Percentiles rank a stretch among this genome's conserved stretches.
Conservation (phyloP, 345 rosid species). For the Ceriops zippeliana region DNA sequence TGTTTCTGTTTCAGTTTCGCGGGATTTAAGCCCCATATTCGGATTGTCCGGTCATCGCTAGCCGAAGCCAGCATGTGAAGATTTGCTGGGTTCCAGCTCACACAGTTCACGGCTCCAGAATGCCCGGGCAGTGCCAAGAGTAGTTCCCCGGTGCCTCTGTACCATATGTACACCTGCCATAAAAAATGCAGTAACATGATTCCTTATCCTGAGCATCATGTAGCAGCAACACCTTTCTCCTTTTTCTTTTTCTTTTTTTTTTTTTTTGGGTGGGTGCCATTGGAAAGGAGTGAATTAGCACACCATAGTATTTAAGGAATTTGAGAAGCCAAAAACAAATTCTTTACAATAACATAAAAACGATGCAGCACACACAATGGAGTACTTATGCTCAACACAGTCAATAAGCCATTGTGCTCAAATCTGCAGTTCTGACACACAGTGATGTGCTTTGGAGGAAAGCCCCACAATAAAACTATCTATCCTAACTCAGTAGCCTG, state of each 20-base stretch:
- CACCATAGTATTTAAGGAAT: not conserved
- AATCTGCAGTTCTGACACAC: no score
- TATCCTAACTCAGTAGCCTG: no score
- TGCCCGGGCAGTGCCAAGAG: slow-evolving; percentile 55
- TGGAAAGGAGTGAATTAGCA: not conserved
- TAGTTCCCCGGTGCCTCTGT: slow-evolving; percentile 44
- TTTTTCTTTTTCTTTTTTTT: no score
- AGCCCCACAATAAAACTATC: no score
- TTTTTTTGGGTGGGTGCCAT: no score
- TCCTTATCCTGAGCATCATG: not conserved
- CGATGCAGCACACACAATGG: no score
- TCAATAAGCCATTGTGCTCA: no score
- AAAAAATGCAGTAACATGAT: not conserved
- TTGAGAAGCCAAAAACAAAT: no score
- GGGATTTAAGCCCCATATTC: slow-evolving; percentile 57
- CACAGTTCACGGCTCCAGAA: slow-evolving; percentile 56
- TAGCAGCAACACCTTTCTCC: no score
- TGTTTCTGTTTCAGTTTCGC: slow-evolving; percentile 27
- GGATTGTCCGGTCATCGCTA: slow-evolving; percentile 52
- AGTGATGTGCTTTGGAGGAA: no score
- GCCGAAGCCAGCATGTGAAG: slow-evolving; percentile 48
- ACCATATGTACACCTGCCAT: slow-evolving; percentile 65
- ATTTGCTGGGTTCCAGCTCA: slow-evolving; percentile 48
- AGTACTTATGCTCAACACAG: no score
- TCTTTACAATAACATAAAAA: no score